Conservation (phyloP, 2,329 filamentous ascomycete genomes). For the Thyridium curvatum region DNA sequence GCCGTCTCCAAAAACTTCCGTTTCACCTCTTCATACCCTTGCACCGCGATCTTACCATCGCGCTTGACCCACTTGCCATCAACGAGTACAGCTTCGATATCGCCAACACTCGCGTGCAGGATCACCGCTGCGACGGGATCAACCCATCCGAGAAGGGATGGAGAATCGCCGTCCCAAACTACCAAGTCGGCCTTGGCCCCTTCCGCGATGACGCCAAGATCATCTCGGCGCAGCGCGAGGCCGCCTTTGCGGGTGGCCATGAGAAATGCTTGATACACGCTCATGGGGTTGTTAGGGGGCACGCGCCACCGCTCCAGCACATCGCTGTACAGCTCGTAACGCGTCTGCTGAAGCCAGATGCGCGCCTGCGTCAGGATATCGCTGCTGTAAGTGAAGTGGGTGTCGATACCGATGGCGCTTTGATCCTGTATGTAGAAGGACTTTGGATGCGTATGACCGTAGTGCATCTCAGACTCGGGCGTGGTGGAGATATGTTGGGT, state of each 20-base stretch:
- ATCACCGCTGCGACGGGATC: conserved; percentile 52
- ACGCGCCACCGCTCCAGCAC: conserved; percentile 33
- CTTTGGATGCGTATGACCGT: conserved; percentile 42
- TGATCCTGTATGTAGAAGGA: conserved; percentile 41
- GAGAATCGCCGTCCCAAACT: conserved; percentile 42
- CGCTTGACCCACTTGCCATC: conserved; percentile 42
- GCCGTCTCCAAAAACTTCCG: conserved; percentile 26
- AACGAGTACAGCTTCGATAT: conserved; percentile 44
- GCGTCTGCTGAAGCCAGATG: conserved; percentile 43
- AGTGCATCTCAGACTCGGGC: conserved; percentile 53
- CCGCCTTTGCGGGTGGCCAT: conserved; percentile 47
- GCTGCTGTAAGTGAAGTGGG: conserved; percentile 43
- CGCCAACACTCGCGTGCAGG: conserved; percentile 45
- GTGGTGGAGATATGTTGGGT: conserved; percentile 52
- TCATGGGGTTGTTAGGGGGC: conserved; percentile 43
- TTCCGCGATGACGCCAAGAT: conserved; percentile 40
- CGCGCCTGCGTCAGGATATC: conserved; percentile 47
- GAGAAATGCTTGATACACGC: conserved; percentile 46
- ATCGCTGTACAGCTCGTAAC: conserved; percentile 29
- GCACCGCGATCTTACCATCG: conserved; percentile 27
- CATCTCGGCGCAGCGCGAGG: conserved; percentile 40
- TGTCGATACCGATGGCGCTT: conserved; percentile 46
- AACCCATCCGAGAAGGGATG: conserved; percentile 44
- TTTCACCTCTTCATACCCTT: conserved; percentile 15
- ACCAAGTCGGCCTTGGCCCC: conserved; percentile 50